These are phyloP conservation scores for Peribolospora baueri DNA, from an alignment of 768 basidiomycete genomes.

Conservation along the genomic window DNA sequence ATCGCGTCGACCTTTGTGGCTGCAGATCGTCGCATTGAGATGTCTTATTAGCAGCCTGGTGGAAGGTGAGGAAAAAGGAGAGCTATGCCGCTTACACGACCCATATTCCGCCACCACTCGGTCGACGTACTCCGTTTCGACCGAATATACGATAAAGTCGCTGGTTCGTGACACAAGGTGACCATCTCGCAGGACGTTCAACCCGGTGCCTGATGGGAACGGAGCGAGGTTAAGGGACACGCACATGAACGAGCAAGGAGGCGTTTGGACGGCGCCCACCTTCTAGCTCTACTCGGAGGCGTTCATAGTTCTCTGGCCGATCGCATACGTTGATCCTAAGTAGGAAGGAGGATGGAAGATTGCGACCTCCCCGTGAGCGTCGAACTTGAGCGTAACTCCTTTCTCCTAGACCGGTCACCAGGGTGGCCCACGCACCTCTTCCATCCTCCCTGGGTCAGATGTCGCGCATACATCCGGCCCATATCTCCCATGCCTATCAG, in stretches of 20 bases:
- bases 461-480: conserved; percentile 76
- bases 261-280: conserved; percentile 22
- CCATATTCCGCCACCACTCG: conserved; percentile 67
- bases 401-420: too few species aligned
- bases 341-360: not conserved
- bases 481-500: conserved; percentile 95
- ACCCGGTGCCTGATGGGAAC: conserved; percentile 16
- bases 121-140: conserved; percentile 72
- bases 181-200: conserved; percentile 50
- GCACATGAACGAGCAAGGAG: too few species aligned
- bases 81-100: conserved; percentile 37
- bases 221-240: not conserved
- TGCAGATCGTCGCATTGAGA: conserved; percentile 15
- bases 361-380: conserved; percentile 2
- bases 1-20: conserved; percentile 81
- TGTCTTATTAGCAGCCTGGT: not conserved
- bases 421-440: conserved; percentile 32
- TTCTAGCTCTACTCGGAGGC: conserved; percentile 34
- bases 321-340: conserved; percentile 75
- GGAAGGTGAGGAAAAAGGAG: not conserved
- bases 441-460: conserved; percentile 60
- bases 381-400: not conserved
- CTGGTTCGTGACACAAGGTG: conserved; percentile 68
- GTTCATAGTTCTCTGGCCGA: conserved; percentile 43
- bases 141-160: conserved; percentile 84